Base-by-base conservation (phyloP, 129 eudicot species). In the Scalesia atractyloides region DNA sequence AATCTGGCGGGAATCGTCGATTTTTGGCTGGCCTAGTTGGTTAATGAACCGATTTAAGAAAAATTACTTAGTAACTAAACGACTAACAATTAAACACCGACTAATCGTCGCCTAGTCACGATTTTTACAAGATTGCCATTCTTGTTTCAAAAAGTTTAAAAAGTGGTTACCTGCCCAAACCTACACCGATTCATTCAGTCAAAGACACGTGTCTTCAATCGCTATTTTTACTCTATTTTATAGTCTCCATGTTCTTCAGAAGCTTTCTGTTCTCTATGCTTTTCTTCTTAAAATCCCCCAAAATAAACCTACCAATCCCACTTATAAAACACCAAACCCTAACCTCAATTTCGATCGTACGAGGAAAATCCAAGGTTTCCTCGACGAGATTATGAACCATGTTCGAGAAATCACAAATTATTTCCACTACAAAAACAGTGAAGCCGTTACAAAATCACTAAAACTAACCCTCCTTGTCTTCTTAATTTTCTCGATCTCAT, bases 391-490 rank as follows among this genome's bases (percentile, higher is more conserved):
- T 78, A 78, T 70, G 82, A 70, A 34, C 71, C 72, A 63, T 70
- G 60, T 70, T 78, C 66, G 66, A 37, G 48, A 70, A 7, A 14
- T 78, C 76, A 51, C 66, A 24, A 78, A 78, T 41, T 19, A 51
- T 8, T 22, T 70, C 64, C 77, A 63, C 56, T 17, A n/a, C 82
- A 78, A 70, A 7, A 78, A 26, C 65, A 78, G 7, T 41, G 82
- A 78, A 3, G 18, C 82, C 58, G n/a, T 86, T 39, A 78, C 70
- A 33, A 69, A 72, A 30, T 80, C 85, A 50, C 70, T 84, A 41
- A 87, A 74, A 68, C 19, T 61, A 19, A 47, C 83, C 15, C 39
- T 82, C 2, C 19, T 86, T 0, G 19, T 85, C 24, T 73, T 80
- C 76, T 26, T 77, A 1, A 15, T 66, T 26, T 43, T 74, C 51